Evolutionary conservation across 306 rosid species (phyloP), one percentile per base, ranked within the genome.

Genomic region (Hippophae gyantsensis): DNA sequence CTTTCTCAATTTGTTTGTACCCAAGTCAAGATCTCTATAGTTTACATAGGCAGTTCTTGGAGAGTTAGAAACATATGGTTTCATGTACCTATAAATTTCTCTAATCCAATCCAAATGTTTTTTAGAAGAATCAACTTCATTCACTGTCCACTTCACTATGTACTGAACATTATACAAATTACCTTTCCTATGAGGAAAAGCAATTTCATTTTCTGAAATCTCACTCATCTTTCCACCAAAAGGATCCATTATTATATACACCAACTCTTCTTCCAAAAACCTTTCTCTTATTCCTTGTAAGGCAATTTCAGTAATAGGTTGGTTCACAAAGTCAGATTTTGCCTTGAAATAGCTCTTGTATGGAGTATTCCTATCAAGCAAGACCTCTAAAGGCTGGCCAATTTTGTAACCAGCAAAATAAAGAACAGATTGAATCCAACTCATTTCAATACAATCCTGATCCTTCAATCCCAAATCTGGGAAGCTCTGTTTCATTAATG

Each of bases 131-230:
- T 66, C 76, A 12, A 48, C 46, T 7, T 72, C 79, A 44, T 66
- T 81, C 48, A 79, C 86, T 61, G 79, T 81, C 95, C 95, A 86
- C 50, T 8, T 78, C 42, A 83, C 81, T 0, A 83, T 82, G 61
- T 84, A 87, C 62, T 84, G 89, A 41, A 86, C 81, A 56, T 83
- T 81, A 75, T 65, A 86, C 25, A 66, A 43, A 72, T 83, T 86
- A 48, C 88, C 95, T 11, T 81, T 81, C 67, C 95, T 77, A 42
- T 86, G 95, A 5, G 95, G 95, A 67, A 86, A 86, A 6, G 86
- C 75, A 10, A 86, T 86, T 56, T 72, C 90, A 6, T 14, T 2
- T 72, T 83, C 86, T 3, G 79, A 63, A 49, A 86, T 79, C 69
- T 83, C 75, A 60, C 81, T 68, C 90, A 83, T 86, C 75, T 59